Conservation (phyloP, 2,329 filamentous ascomycete genomes). For the Fusarium sororula region DNA sequence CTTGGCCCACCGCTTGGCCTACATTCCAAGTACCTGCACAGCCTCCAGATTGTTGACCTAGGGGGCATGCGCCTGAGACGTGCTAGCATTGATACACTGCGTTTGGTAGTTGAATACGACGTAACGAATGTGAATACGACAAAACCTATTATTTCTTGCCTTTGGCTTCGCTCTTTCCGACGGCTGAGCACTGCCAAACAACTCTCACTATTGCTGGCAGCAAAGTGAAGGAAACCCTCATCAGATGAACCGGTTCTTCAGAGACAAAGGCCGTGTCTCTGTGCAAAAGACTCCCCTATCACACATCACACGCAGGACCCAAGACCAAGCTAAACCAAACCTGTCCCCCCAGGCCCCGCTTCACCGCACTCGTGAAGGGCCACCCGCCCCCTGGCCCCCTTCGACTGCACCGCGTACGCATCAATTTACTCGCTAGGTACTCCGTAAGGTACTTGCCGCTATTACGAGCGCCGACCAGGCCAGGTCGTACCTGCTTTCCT, state of each 20-base stretch:
- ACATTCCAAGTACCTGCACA: conserved; percentile 42
- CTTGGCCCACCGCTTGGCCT: conserved; percentile 14
- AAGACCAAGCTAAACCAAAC: conserved; percentile 36
- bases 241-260: background rate
- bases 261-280: conserved; percentile 3
- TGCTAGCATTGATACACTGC: conserved; percentile 35
- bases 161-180: background rate
- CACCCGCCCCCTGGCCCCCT: conserved; percentile 18
- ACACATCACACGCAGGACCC: conserved; percentile 28
- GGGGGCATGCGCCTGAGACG: conserved; percentile 17
- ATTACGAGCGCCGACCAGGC: conserved; percentile 7
- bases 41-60: conserved; percentile 33
- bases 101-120: conserved; percentile 7
- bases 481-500: conserved; percentile 32
- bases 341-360: conserved; percentile 21
- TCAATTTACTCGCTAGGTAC: conserved; percentile 15
- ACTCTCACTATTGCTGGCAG: background rate
- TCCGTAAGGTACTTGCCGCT: conserved; percentile 13
- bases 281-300: conserved; percentile 24
- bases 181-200: background rate
- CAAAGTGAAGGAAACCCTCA: background rate
- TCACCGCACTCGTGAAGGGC: conserved; percentile 24
- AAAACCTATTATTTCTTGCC: background rate
- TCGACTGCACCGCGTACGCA: conserved; percentile 17
- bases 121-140: conserved; percentile 8